These are phyloP conservation scores for Cinchona pubescens DNA, from an alignment of 257 asterid species.

Conservation along the genomic window DNA sequence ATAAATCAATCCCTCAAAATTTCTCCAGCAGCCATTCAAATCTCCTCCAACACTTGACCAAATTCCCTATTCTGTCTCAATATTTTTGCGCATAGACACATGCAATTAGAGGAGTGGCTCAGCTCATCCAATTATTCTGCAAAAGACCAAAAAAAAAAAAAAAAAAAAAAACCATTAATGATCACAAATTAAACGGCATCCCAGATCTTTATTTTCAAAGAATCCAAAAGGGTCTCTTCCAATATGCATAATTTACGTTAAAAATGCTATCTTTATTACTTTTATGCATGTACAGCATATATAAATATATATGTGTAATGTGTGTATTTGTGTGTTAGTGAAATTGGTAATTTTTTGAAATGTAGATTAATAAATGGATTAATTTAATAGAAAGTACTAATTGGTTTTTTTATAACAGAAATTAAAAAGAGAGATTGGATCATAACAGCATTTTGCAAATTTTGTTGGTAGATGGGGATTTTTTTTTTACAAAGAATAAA, in stretches of 20 bases:
- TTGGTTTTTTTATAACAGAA: not conserved
- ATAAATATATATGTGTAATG: conserved; percentile 4
- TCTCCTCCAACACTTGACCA: conserved; percentile 7
- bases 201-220: conserved; percentile 30
- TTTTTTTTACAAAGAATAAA: conserved; percentile 3
- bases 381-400: conserved; percentile 12
- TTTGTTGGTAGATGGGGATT: not conserved
- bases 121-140: conserved; percentile 25
- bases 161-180: conserved; percentile 1
- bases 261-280: not conserved
- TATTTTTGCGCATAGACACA: conserved; percentile 12
- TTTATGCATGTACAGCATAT: conserved; percentile 8
- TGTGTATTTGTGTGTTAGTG: conserved; percentile 10
- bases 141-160: conserved; percentile 1
- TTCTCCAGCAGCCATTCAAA: conserved; percentile 14
- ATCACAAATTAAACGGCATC: conserved; percentile 18
- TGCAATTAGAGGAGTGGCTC: conserved; percentile 14
- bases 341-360: conserved; percentile 25
- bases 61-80: not conserved
- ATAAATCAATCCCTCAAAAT: conserved; percentile 10
- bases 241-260: conserved; percentile 11
- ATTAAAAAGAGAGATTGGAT: conserved; percentile 39
- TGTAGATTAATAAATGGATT: conserved; percentile 18
- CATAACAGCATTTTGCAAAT: conserved; percentile 26
- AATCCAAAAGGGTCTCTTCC: not conserved